Evolutionary conservation across 805 yeast species (phyloP).

Genomic region (Starmerella floris): DNA sequence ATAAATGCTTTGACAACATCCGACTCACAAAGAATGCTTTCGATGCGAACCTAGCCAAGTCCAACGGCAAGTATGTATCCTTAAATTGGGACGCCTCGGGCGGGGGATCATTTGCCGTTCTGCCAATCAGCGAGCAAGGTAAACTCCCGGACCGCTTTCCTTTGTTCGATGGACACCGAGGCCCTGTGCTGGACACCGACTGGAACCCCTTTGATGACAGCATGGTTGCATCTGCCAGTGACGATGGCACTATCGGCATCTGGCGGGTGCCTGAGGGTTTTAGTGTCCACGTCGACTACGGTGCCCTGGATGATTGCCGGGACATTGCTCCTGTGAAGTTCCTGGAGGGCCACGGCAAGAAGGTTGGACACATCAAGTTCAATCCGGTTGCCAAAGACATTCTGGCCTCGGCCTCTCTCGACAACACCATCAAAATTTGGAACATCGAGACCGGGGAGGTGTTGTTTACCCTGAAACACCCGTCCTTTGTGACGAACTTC

Average conservation of each 20-base stretch:
- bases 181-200: constrained; percentile 88
- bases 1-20: constrained; percentile 55
- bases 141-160: constrained; percentile 90
- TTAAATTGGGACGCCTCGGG: constrained; percentile 92
- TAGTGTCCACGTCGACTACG: constrained; percentile 41
- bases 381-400: constrained; percentile 83
- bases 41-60: constrained; percentile 81
- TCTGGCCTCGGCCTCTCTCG: constrained; percentile 80
- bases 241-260: constrained; percentile 66
- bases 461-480: constrained; percentile 62
- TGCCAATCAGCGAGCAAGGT: constrained; percentile 76
- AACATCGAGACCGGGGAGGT: constrained; percentile 63
- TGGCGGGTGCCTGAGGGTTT: constrained; percentile 83
- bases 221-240: constrained; percentile 65
- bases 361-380: constrained; percentile 82
- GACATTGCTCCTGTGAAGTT: constrained; percentile 62
- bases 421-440: constrained; percentile 87
- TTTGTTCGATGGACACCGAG: constrained; percentile 88
- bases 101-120: constrained; percentile 94
- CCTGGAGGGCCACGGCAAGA: constrained; percentile 76
- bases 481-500: constrained; percentile 85
- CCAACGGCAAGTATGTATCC: constrained; percentile 74
- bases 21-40: constrained; percentile 65
- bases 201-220: constrained; percentile 81
- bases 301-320: constrained; percentile 39